Evolutionary conservation across 148 eudicot species (phyloP).

Genomic region (Camellia japonica): DNA sequence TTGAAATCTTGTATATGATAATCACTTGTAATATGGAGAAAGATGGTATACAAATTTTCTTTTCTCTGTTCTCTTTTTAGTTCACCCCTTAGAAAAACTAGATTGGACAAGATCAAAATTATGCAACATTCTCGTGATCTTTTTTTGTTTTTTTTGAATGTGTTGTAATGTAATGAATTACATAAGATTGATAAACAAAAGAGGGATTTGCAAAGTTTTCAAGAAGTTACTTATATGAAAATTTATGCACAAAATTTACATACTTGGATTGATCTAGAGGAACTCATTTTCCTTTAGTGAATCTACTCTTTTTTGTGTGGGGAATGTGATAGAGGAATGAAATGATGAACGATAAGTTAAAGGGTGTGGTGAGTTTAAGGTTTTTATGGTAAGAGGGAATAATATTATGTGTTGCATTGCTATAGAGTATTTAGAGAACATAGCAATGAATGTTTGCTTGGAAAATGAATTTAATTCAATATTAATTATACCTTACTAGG

Average conservation of each 20-base stretch:
- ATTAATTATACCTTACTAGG: too few species aligned
- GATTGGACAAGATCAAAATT: background rate
- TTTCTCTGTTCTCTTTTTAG: background rate
- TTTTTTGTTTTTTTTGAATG: background rate
- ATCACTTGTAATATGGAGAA: background rate
- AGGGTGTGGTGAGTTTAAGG: background rate
- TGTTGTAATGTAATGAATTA: background rate
- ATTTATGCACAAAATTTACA: background rate
- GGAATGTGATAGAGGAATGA: background rate
- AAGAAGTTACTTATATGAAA: background rate
- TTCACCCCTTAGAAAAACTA: background rate
- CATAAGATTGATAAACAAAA: background rate
- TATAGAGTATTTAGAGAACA: too few species aligned
- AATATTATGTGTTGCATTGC: background rate
- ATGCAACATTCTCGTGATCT: background rate
- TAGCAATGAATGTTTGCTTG: too few species aligned
- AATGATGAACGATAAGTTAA: background rate
- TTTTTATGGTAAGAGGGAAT: background rate
- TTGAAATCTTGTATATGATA: background rate
- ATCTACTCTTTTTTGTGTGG: background rate
- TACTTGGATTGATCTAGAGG: background rate
- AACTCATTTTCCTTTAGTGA: background rate
- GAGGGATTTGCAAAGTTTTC: background rate
- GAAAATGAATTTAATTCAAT: too few species aligned
- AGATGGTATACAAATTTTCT: background rate